A percentile compares a stretch with the other conserved stretches of the same genome.
Evolutionary conservation across 768 basidiomycete genomes (phyloP).

Genomic region (Cyathus striatus): DNA sequence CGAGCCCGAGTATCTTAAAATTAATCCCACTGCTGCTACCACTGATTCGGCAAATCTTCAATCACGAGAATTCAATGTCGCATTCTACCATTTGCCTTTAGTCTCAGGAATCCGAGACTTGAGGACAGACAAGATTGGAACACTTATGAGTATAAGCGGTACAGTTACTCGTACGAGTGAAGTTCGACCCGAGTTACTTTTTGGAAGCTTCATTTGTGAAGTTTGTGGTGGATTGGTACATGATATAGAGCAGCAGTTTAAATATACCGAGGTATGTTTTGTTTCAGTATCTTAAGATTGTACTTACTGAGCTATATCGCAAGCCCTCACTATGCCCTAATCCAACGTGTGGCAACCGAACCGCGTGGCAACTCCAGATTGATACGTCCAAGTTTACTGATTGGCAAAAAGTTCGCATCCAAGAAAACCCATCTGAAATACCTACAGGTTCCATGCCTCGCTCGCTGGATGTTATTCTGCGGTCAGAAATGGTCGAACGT

Average conservation of each 20-base stretch:
- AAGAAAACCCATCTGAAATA: constrained; percentile 98
- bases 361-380: constrained; percentile 90
- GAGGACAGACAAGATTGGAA: constrained; percentile 90
- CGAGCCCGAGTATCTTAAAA: constrained; percentile 92
- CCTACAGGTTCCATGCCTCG: constrained; percentile 99
- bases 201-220: constrained; percentile 90
- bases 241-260: constrained; percentile 99
- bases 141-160: constrained; percentile 90
- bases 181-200: constrained; percentile 91
- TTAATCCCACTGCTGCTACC: constrained; percentile 85
- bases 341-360: constrained; percentile 86
- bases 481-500: constrained; percentile 94
- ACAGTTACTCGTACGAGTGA: constrained; percentile 98
- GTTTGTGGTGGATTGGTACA: constrained; percentile 81
- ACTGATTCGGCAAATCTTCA: constrained; percentile 85
- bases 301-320: constrained; percentile 6
- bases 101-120: constrained; percentile 94
- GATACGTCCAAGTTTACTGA: constrained; percentile 96
- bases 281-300: not conserved
- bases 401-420: constrained; percentile 99
- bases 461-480: constrained; percentile 91
- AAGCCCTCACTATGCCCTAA: constrained; percentile 95
- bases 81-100: constrained; percentile 91
- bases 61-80: constrained; percentile 90
- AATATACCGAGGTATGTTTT: constrained; percentile 85